Evolutionary conservation across 106 monocot species (phyloP).

Genomic region (Vanilla planifolia): DNA sequence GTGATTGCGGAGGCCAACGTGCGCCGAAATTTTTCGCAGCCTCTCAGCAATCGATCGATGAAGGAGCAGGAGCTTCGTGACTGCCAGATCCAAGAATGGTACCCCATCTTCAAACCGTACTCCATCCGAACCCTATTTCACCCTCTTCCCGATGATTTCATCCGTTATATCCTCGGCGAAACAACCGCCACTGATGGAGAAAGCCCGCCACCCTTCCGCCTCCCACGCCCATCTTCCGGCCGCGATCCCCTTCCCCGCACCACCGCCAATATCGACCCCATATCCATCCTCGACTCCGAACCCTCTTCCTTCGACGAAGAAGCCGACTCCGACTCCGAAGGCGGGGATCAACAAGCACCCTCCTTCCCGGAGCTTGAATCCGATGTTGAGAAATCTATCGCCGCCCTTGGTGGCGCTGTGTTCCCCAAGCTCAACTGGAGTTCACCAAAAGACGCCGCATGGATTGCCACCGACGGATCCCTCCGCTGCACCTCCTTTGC

Average conservation of each 20-base stretch:
- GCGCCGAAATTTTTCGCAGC: too few species aligned
- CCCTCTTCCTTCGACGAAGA: conserved; percentile 14
- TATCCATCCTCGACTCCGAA: conserved; percentile 24
- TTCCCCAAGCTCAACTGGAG: conserved; percentile 98
- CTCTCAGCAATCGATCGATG: too few species aligned
- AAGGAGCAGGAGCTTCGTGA: conserved; percentile 34
- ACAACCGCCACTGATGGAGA: background rate
- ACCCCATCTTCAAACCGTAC: conserved; percentile 48
- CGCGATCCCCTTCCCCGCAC: conserved; percentile 26
- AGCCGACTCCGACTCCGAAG: conserved; percentile 14
- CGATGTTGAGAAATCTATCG: conserved; percentile 38
- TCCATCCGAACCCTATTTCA: conserved; percentile 63
- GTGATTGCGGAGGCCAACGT: too few species aligned
- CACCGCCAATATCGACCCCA: conserved; percentile 20
- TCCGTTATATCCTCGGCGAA: conserved; percentile 40
- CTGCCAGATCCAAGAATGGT: conserved; percentile 82
- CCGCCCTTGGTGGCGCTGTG: conserved; percentile 64
- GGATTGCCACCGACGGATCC: conserved; percentile 51
- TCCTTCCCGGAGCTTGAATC: conserved; percentile 69
- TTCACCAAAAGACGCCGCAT: conserved; percentile 82
- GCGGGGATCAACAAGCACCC: conserved; percentile 15
- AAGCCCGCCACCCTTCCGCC: conserved; percentile 27
- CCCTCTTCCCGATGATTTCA: conserved; percentile 42
- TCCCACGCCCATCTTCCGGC: conserved; percentile 21
- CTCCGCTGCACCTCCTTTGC: conserved; percentile 66